Evolutionary conservation across 495 filamentous ascomycete genomes (phyloP).

Genomic region (Penicillium diatomitis): DNA sequence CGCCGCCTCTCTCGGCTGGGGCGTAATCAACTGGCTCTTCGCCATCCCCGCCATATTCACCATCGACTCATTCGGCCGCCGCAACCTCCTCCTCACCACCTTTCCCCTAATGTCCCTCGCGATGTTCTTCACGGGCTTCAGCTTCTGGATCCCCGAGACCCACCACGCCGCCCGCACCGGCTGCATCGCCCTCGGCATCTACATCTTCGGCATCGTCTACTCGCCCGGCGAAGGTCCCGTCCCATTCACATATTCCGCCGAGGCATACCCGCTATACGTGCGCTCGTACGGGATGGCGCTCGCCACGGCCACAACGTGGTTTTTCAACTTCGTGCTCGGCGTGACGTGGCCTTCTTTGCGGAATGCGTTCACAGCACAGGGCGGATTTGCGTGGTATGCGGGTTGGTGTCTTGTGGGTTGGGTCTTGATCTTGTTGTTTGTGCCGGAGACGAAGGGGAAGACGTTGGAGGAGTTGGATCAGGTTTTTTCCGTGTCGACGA

Average conservation of each 20-base stretch:
- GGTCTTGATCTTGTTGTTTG: constrained; percentile 39
- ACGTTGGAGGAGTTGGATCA: constrained; percentile 40
- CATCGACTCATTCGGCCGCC: constrained; percentile 76
- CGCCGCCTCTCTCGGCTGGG: constrained; percentile 61
- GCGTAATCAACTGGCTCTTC: constrained; percentile 72
- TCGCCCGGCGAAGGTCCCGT: constrained; percentile 75
- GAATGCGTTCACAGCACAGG: constrained; percentile 34
- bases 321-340: constrained; percentile 33
- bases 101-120: constrained; percentile 69
- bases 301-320: constrained; percentile 61
- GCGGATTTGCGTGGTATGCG: constrained; percentile 51
- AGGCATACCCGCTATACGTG: constrained; percentile 71
- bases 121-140: constrained; percentile 73
- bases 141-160: constrained; percentile 58
- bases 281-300: constrained; percentile 59
- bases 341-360: constrained; percentile 54
- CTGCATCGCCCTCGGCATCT: constrained; percentile 61
- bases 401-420: constrained; percentile 42
- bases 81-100: constrained; percentile 66
- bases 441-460: constrained; percentile 43
- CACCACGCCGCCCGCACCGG: constrained; percentile 38
- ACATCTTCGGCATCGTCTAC: constrained; percentile 68
- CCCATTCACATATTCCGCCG: constrained; percentile 76
- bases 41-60: constrained; percentile 71
- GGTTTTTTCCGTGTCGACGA: constrained; percentile 44